Percentiles rank a stretch among this genome's conserved stretches.
Conservation (phyloP, 1,139 yeast species). For the Ogataea hybrid region DNA sequence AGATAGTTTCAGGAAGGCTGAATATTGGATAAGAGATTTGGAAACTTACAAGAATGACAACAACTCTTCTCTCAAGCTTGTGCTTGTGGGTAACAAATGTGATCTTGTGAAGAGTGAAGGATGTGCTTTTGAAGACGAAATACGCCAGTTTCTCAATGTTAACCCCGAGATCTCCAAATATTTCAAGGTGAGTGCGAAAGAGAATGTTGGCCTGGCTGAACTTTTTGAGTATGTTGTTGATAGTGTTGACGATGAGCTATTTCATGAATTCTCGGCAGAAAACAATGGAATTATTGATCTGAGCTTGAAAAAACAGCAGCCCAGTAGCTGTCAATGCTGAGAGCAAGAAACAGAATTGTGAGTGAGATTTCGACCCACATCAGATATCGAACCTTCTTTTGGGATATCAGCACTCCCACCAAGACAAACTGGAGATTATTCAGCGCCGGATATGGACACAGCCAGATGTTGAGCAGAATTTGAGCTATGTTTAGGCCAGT, state of each 20-base stretch:
- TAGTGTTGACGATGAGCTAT: conserved; percentile 37
- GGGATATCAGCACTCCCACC: conserved; percentile 15
- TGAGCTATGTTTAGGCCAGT: not conserved
- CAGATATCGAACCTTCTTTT: not conserved
- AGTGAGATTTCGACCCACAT: conserved; percentile 8
- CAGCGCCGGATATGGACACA: conserved; percentile 1
- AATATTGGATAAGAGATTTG: conserved; percentile 57
- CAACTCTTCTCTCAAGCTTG: conserved; percentile 37
- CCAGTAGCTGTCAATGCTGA: conserved; percentile 16
- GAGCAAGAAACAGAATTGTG: conserved; percentile 3
- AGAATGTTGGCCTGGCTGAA: conserved; percentile 42
- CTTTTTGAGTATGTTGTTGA: conserved; percentile 44
- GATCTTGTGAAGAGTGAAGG: conserved; percentile 11
- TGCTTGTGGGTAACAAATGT: conserved; percentile 31
- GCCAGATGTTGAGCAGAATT: conserved; percentile 7
- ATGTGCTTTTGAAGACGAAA: conserved; percentile 23
- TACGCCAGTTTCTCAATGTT: conserved; percentile 18
- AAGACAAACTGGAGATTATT: conserved; percentile 15
- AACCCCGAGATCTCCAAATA: conserved; percentile 25
- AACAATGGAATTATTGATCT: conserved; percentile 27
- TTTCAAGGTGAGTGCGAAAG: conserved; percentile 46
- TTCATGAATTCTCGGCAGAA: conserved; percentile 21
- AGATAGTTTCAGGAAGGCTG: conserved; percentile 50
- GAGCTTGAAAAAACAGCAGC: conserved; percentile 12
- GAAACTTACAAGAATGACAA: conserved; percentile 33